Evolutionary conservation across 192 early-diverging fungal species (phyloP).

Genomic region (Coemansia reversa): DNA sequence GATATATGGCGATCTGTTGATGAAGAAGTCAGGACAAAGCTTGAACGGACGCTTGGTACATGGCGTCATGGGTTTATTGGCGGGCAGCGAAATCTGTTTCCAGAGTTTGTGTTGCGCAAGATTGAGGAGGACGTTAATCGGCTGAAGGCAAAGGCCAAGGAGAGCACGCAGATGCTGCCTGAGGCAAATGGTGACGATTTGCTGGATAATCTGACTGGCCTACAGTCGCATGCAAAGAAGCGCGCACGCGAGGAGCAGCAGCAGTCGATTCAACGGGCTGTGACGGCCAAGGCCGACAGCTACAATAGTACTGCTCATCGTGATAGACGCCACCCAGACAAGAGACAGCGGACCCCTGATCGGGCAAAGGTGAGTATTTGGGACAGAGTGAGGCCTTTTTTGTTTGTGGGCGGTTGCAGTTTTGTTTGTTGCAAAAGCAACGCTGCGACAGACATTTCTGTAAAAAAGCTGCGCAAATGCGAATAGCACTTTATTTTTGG

Average conservation of each 20-base stretch:
- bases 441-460: neutral
- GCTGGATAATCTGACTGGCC: constrained; percentile 36
- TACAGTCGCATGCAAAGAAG: constrained; percentile 44
- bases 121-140: constrained; percentile 43
- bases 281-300: constrained; percentile 29
- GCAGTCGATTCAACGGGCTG: constrained; percentile 25
- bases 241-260: constrained; percentile 35
- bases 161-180: constrained; percentile 9
- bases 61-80: constrained; percentile 73
- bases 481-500: neutral
- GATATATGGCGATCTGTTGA: constrained; percentile 75
- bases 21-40: constrained; percentile 60
- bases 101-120: constrained; percentile 47
- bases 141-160: constrained; percentile 31
- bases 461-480: neutral
- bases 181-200: constrained; percentile 17
- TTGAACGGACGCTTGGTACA: constrained; percentile 76
- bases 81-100: constrained; percentile 34
- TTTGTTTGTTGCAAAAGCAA: neutral
- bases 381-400: neutral
- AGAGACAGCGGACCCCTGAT: constrained; percentile 21
- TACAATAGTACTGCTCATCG: constrained; percentile 6
- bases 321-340: constrained; percentile 9
- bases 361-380: constrained; percentile 35
- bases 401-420: neutral